Conservation (phyloP, 192 early-diverging fungal species). For the Paraglomus brasilianum region DNA sequence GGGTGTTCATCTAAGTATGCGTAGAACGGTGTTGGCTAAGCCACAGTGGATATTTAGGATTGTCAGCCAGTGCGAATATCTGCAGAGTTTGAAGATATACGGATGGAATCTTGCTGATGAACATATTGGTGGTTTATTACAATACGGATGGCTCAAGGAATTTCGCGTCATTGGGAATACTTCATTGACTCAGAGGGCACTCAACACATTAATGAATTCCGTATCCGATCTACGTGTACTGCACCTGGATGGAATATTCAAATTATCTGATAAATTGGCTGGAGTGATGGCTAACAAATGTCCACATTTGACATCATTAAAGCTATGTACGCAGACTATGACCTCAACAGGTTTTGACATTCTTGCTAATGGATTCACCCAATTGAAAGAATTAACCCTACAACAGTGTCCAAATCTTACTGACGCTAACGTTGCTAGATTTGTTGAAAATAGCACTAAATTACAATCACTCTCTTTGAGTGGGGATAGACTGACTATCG, state of each 20-base stretch:
- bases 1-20: conserved; percentile 16
- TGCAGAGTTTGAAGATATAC: conserved; percentile 36
- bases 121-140: conserved; percentile 24
- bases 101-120: conserved; percentile 38
- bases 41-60: conserved; percentile 29
- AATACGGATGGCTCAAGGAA: neutral
- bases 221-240: conserved; percentile 19
- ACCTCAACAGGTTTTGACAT: conserved; percentile 11
- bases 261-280: conserved; percentile 21
- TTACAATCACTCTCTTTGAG: neutral
- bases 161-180: conserved; percentile 35
- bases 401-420: conserved; percentile 17
- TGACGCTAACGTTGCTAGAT: conserved; percentile 2
- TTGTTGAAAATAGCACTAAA: conserved; percentile 11
- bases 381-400: neutral
- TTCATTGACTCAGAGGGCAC: neutral
- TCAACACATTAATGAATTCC: conserved; percentile 19
- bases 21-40: conserved; percentile 21
- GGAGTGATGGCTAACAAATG: conserved; percentile 22
- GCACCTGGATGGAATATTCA: conserved; percentile 20
- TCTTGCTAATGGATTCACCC: conserved; percentile 6
- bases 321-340: conserved; percentile 21
- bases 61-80: conserved; percentile 34
- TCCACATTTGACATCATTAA: conserved; percentile 3
- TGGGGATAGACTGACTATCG: neutral